Percentiles rank a stretch among this genome's conserved stretches.
These are phyloP conservation scores for Aphanoascus verrucosus DNA, from an alignment of 2,329 filamentous ascomycete species.

Conservation along the genomic window DNA sequence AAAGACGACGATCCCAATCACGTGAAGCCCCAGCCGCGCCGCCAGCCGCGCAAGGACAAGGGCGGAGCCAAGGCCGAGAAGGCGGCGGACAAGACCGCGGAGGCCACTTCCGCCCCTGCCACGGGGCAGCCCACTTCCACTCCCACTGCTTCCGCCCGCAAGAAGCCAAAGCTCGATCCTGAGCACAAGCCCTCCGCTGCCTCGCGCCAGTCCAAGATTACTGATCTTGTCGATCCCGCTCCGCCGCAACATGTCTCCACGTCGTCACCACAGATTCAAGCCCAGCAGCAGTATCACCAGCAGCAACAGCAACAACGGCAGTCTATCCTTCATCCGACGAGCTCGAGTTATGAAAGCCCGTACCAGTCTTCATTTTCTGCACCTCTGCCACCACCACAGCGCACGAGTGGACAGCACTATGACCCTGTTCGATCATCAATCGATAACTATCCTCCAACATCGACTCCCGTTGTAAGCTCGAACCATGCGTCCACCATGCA, in stretches of 20 bases:
- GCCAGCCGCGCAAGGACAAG: constrained; percentile 16
- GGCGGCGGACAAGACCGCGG: constrained; percentile 25
- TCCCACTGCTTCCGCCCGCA: constrained; percentile 33
- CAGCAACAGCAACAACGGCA: constrained; percentile 8
- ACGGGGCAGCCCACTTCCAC: constrained; percentile 19
- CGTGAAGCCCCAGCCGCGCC: constrained; percentile 9
- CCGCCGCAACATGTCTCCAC: constrained; percentile 16
- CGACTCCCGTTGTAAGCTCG: constrained; percentile 32
- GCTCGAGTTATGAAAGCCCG: too few species aligned
- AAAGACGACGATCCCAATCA: constrained; percentile 28
- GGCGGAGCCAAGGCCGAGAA: constrained; percentile 17
- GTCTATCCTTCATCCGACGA: background rate
- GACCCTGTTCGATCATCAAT: constrained; percentile 77
- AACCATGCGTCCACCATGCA: constrained; percentile 36
- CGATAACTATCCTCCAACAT: constrained; percentile 28
- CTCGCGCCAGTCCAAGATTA: constrained; percentile 32
- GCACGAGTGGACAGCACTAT: constrained; percentile 71
- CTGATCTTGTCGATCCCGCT: constrained; percentile 28
- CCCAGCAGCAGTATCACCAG: constrained; percentile 14
- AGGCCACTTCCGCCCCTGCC: constrained; percentile 24
- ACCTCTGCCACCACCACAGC: constrained; percentile 35
- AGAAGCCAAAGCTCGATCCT: constrained; percentile 36
- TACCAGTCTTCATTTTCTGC: constrained; percentile 20
- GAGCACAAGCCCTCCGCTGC: constrained; percentile 18
- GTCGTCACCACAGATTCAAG: constrained; percentile 4